phyloP scores from a whole-genome alignment of 768 basidiomycete genomes.

The Obba rivulosa region DNA sequence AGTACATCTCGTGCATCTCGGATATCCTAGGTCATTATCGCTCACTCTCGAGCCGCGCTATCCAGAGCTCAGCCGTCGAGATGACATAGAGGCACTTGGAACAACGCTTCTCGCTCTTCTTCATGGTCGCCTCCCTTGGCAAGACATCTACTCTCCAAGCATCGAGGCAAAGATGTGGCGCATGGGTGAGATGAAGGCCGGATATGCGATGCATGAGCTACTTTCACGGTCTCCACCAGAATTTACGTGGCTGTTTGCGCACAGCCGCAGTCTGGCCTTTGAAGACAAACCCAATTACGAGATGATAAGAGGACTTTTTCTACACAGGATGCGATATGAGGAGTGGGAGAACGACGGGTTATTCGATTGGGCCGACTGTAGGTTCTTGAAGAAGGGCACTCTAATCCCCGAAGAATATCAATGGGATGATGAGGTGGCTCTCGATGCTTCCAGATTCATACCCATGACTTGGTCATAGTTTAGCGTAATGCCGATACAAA shows the following conservation, averaged over 20 bases:
- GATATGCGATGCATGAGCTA: not conserved
- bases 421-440: too few species aligned
- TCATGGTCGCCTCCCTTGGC: constrained; percentile 21
- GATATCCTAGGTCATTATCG: not conserved
- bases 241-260: constrained; percentile 11
- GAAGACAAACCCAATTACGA: constrained; percentile 19
- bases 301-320: constrained; percentile 11
- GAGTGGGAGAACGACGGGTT: constrained; percentile 7
- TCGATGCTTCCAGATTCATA: too few species aligned
- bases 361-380: constrained; percentile 8
- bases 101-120: constrained; percentile 17
- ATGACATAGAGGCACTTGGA: constrained; percentile 21
- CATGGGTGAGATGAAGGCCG: constrained; percentile 17
- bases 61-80: constrained; percentile 17
- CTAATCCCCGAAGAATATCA: constrained; percentile 10
- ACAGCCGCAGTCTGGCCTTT: constrained; percentile 15
- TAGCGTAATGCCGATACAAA: too few species aligned
- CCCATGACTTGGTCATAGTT: too few species aligned
- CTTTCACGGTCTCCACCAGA: constrained; percentile 7
- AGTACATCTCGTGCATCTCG: not conserved
- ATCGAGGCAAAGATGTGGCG: constrained; percentile 1
- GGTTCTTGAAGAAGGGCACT: not conserved
- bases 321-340: constrained; percentile 1
- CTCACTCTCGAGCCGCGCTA: not conserved
- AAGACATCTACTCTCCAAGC: constrained; percentile 9